Evolutionary conservation across 768 basidiomycete species (phyloP).

Genomic region (Multifurca ochricompacta): DNA sequence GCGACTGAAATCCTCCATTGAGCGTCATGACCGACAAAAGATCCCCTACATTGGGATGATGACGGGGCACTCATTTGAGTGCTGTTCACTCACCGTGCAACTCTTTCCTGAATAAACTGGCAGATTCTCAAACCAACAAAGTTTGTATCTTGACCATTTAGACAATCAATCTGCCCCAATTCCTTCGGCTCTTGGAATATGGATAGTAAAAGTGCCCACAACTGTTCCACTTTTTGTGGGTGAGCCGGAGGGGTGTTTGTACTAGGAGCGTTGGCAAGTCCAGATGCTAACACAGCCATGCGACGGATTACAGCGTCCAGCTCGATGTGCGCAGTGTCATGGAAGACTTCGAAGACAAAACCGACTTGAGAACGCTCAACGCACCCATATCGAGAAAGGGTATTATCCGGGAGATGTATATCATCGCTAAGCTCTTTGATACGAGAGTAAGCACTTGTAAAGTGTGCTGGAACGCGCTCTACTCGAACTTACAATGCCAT

Average conservation of each 20-base stretch:
- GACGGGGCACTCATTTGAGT: neutral
- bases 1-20: conserved; percentile 2
- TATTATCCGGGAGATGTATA: conserved; percentile 30
- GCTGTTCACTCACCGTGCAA: conserved; percentile 4
- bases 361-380: conserved; percentile 22
- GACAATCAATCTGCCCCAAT: neutral
- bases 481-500: conserved; percentile 14
- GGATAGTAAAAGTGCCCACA: neutral
- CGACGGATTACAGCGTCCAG: conserved; percentile 6
- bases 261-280: neutral
- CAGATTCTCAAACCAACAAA: neutral
- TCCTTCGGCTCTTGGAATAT: conserved; percentile 10
- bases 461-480: neutral
- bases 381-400: conserved; percentile 25
- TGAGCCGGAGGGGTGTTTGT: neutral
- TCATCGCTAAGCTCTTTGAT: conserved; percentile 22
- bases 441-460: neutral
- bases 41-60: conserved; percentile 1
- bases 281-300: conserved; percentile 9
- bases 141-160: neutral
- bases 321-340: conserved; percentile 7
- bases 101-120: conserved; percentile 1
- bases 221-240: neutral
- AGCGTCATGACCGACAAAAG: conserved; percentile 4
- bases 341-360: neutral